Conservation (phyloP, 2,329 filamentous ascomycete species). For the Amylocarpus encephaloides region DNA sequence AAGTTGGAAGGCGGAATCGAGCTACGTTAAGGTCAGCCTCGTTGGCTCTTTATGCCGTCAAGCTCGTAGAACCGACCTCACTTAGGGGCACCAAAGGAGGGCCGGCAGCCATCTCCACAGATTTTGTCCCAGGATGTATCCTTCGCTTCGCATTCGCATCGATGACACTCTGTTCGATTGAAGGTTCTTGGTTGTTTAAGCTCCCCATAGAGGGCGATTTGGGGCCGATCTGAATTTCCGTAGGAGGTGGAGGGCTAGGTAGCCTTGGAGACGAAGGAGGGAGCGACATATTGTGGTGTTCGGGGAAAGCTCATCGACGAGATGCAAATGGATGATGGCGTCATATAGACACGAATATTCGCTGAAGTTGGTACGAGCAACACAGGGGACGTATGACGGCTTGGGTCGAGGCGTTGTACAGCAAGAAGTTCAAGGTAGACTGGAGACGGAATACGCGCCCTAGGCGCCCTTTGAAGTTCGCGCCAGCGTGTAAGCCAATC, state of each 20-base stretch:
- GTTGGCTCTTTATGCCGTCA: background rate
- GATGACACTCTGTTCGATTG: slow-evolving; percentile 53
- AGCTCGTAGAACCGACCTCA: slow-evolving; percentile 54
- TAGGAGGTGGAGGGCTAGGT: slow-evolving; percentile 87
- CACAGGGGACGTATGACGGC: too few relatives aligned
- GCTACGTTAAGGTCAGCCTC: slow-evolving; percentile 44
- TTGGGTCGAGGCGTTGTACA: background rate
- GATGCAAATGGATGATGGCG: background rate
- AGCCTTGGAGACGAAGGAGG: slow-evolving; percentile 81
- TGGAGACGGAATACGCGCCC: background rate
- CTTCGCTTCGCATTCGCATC: slow-evolving; percentile 73
- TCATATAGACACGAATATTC: slow-evolving; percentile 1
- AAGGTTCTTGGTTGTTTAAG: slow-evolving; percentile 51
- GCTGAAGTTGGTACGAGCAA: background rate
- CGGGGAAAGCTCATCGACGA: slow-evolving; percentile 5
- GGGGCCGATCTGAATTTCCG: slow-evolving; percentile 85
- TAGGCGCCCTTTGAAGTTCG: background rate
- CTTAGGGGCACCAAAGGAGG: slow-evolving; percentile 80
- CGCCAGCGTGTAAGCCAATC: background rate
- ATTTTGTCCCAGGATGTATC: slow-evolving; percentile 86
- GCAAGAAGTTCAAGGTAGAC: background rate
- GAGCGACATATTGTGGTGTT: slow-evolving; percentile 42
- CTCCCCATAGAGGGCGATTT: slow-evolving; percentile 65
- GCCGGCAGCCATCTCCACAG: slow-evolving; percentile 87
- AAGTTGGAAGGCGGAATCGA: slow-evolving; percentile 94